Evolutionary conservation across 495 filamentous ascomycete genomes (phyloP).

Genomic region (Penicillium goetzii): DNA sequence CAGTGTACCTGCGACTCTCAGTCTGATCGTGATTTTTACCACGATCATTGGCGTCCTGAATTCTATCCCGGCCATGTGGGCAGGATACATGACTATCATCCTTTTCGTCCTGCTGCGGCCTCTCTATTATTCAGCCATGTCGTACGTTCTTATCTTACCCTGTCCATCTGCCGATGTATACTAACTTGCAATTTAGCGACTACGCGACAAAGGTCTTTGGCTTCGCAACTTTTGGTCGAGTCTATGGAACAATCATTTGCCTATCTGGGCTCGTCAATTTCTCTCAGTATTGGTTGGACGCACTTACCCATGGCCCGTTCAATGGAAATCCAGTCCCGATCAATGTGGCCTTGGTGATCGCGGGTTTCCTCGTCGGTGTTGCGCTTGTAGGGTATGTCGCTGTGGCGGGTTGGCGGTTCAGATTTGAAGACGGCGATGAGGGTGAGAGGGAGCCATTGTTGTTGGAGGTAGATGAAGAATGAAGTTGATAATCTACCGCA

Average conservation of each 20-base stretch:
- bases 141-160: slow-evolving; percentile 40
- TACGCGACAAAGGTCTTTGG: slow-evolving; percentile 95
- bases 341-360: slow-evolving; percentile 66
- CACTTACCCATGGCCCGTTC: slow-evolving; percentile 75
- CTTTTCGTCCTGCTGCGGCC: slow-evolving; percentile 68
- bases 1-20: slow-evolving; percentile 69
- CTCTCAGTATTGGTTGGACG: slow-evolving; percentile 78
- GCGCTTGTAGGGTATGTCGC: slow-evolving; percentile 63
- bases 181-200: slow-evolving; percentile 57
- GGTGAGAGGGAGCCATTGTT: slow-evolving; percentile 41
- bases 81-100: slow-evolving; percentile 74
- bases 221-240: slow-evolving; percentile 88
- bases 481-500: background rate
- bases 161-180: background rate
- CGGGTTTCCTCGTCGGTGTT: slow-evolving; percentile 65
- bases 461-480: slow-evolving; percentile 26
- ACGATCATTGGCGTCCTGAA: slow-evolving; percentile 80
- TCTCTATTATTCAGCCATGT: slow-evolving; percentile 57
- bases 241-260: slow-evolving; percentile 92
- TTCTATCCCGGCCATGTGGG: slow-evolving; percentile 68
- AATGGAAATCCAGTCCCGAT: slow-evolving; percentile 75
- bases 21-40: slow-evolving; percentile 70
- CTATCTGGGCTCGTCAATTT: slow-evolving; percentile 85
- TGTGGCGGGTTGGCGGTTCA: slow-evolving; percentile 33
- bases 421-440: slow-evolving; percentile 23